Conservation (phyloP, 768 basidiomycete species). For the Guyanaporus albipodus region DNA sequence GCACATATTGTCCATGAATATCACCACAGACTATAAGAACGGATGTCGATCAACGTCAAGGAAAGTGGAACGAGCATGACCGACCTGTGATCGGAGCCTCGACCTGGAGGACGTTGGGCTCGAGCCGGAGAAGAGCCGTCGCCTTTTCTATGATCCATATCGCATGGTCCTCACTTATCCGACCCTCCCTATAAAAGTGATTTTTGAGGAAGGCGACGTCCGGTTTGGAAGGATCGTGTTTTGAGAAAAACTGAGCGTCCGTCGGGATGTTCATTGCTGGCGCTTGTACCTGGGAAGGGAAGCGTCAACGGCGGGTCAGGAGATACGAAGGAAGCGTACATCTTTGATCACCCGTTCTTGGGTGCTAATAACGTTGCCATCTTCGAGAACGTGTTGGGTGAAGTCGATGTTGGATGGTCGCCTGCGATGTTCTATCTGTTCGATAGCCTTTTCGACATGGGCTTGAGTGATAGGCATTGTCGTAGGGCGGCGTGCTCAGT, state of each 20-base stretch:
- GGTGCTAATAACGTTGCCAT: slow-evolving; percentile 87
- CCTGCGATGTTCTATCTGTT: slow-evolving; percentile 40
- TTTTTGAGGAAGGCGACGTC: slow-evolving; percentile 97
- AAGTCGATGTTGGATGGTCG: slow-evolving; percentile 72
- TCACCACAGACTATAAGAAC: slow-evolving; percentile 81
- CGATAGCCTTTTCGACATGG: slow-evolving; percentile 34
- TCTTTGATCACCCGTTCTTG: slow-evolving; percentile 97
- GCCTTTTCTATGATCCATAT: slow-evolving; percentile 88
- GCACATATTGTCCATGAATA: slow-evolving; percentile 98
- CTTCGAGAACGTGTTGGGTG: slow-evolving; percentile 89
- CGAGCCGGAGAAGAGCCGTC: slow-evolving; percentile 76
- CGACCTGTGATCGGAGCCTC: slow-evolving; percentile 97
- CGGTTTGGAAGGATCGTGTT: slow-evolving; percentile 81
- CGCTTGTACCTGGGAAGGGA: slow-evolving; percentile 77
- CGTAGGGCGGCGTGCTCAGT: slow-evolving; percentile 4
- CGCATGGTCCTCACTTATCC: slow-evolving; percentile 92
- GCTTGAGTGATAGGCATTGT: slow-evolving; percentile 35
- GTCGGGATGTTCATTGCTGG: slow-evolving; percentile 93
- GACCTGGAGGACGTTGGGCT: slow-evolving; percentile 89
- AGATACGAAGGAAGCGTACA: slow-evolving; percentile 41
- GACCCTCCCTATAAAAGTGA: slow-evolving; percentile 96
- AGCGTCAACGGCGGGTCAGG: slow-evolving; percentile 8
- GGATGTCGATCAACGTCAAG: slow-evolving; percentile 6
- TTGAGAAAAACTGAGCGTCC: slow-evolving; percentile 88
- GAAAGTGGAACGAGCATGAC: slow-evolving; percentile 1